These are phyloP conservation scores for Spathaspora arborariae DNA, from an alignment of 805 yeast genomes.

Conservation along the genomic window DNA sequence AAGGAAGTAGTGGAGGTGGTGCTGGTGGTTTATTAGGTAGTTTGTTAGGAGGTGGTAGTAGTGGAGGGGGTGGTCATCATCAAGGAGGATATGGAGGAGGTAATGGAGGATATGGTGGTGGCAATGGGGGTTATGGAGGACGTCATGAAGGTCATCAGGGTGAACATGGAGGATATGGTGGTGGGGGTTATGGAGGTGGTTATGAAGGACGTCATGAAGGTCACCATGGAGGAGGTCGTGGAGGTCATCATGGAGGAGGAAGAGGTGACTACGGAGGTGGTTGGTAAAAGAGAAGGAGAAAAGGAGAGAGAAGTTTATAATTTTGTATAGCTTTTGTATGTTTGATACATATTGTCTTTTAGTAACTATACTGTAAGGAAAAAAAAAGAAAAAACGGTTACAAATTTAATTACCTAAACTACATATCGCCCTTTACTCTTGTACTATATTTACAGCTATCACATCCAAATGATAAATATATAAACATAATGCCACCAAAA, in stretches of 20 bases:
- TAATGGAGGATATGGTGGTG: conserved; percentile 3
- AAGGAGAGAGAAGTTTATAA: not conserved
- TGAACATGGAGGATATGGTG: not conserved
- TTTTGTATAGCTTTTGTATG: not conserved
- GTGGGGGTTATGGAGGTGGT: not conserved
- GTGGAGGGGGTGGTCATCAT: conserved; percentile 2
- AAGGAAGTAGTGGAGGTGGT: conserved; percentile 2
- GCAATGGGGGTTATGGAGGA: not conserved
- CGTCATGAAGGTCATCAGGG: not conserved
- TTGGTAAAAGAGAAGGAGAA: not conserved
- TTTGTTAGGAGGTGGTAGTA: conserved; percentile 2
- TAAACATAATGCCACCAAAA: not conserved
- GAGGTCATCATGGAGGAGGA: not conserved
- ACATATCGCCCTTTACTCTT: not conserved
- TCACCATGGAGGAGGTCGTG: not conserved
- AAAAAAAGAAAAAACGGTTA: no score
- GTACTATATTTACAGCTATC: not conserved
- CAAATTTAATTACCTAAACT: no score
- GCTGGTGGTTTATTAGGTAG: conserved; percentile 1
- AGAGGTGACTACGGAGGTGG: not conserved
- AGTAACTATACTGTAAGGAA: not conserved
- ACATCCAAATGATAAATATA: not conserved
- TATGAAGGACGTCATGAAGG: not conserved
- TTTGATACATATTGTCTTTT: not conserved
- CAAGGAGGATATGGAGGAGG: conserved; percentile 4